Conservation (phyloP, 2,329 filamentous ascomycete genomes). For the Alternaria rosae region DNA sequence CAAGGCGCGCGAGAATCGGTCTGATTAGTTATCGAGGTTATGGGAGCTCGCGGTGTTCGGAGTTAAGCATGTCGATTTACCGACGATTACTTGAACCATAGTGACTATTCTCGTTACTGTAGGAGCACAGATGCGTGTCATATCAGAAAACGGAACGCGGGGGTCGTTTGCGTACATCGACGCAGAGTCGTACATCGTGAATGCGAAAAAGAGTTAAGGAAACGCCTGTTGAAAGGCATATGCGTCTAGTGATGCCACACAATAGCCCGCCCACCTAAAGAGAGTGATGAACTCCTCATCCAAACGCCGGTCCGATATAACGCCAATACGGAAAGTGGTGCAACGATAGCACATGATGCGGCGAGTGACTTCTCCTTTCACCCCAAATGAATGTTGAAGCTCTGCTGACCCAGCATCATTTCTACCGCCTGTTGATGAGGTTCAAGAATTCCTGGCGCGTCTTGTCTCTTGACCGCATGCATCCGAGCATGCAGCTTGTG, state of each 20-base stretch:
- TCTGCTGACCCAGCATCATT: background rate
- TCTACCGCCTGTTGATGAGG: slow-evolving; percentile 57
- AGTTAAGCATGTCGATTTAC: background rate
- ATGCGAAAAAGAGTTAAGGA: background rate
- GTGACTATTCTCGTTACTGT: background rate
- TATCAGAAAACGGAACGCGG: background rate
- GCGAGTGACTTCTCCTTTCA: background rate
- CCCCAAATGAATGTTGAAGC: background rate
- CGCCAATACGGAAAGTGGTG: slow-evolving; percentile 11
- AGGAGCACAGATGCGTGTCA: background rate
- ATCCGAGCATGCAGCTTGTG: slow-evolving; percentile 96
- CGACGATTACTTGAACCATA: background rate
- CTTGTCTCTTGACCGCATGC: slow-evolving; percentile 90
- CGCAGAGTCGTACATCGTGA: background rate
- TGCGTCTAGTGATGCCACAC: slow-evolving; percentile 7
- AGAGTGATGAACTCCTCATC: slow-evolving; percentile 43
- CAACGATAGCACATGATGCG: background rate
- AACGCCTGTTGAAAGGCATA: slow-evolving; percentile 10
- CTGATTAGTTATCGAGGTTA: background rate
- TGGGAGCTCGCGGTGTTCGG: background rate
- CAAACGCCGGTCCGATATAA: slow-evolving; percentile 13
- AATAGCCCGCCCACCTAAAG: slow-evolving; percentile 10
- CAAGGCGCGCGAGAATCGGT: background rate
- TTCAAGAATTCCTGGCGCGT: slow-evolving; percentile 95
- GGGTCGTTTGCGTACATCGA: background rate